A percentile compares a stretch with the other conserved stretches of the same genome.
phyloP scores from a whole-genome alignment of 805 yeast genomes.

The Lipomyces lipofer region DNA sequence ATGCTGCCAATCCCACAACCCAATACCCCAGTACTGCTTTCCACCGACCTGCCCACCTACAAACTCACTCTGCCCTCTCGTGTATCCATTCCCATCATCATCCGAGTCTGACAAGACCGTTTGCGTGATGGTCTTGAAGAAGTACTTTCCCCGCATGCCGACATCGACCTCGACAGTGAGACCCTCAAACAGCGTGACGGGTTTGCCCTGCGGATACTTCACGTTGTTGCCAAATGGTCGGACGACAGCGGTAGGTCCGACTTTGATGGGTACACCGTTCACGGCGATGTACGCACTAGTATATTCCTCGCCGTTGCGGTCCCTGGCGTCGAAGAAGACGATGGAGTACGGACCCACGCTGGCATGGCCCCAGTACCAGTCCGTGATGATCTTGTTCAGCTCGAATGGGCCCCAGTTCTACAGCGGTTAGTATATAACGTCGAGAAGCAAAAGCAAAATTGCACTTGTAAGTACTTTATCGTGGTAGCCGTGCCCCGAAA shows the following conservation, averaged over 20 bases:
- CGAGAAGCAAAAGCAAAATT: neutral
- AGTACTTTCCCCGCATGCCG: slow-evolving; percentile 2
- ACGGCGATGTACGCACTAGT: slow-evolving; percentile 9
- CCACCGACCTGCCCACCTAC: slow-evolving; percentile 1
- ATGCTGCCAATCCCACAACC: slow-evolving; percentile 11
- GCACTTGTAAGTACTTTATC: slow-evolving; percentile 1
- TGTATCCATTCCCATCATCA: slow-evolving; percentile 3
- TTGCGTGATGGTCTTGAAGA: neutral
- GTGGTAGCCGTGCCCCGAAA: slow-evolving; percentile 13
- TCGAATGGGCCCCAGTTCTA: slow-evolving; percentile 9
- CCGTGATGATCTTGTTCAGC: neutral
- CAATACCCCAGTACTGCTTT: slow-evolving; percentile 1
- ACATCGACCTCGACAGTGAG: neutral
- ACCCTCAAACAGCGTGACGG: slow-evolving; percentile 1
- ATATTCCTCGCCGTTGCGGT: neutral
- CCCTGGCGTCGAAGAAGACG: slow-evolving; percentile 11
- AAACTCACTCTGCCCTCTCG: neutral
- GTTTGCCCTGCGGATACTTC: neutral
- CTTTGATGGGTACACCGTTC: slow-evolving; percentile 4
- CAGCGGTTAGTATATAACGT: too few relatives aligned
- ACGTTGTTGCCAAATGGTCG: slow-evolving; percentile 1
- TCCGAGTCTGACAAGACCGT: neutral
- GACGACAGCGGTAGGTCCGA: neutral
- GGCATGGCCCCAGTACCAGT: slow-evolving; percentile 19
- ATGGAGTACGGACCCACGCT: slow-evolving; percentile 12